phyloP scores from a whole-genome alignment of 768 basidiomycete species.

The Clitopilus hobsonii region DNA sequence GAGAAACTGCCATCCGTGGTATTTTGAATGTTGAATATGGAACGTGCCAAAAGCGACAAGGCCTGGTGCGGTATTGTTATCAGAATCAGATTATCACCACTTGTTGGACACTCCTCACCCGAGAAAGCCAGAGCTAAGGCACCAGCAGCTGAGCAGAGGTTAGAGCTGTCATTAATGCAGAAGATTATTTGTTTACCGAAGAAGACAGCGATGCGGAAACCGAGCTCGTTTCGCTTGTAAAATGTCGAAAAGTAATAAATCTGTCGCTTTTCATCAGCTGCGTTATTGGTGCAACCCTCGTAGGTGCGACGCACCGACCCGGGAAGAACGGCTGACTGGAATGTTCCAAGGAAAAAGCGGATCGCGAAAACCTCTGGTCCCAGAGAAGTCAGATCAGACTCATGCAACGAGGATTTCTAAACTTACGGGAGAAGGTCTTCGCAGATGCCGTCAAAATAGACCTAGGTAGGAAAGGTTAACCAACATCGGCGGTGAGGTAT shows the following conservation, averaged over 20 bases:
- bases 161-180: neutral
- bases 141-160: constrained; percentile 26
- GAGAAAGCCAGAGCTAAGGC: constrained; percentile 45
- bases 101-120: constrained; percentile 15
- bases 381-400: neutral
- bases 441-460: constrained; percentile 40
- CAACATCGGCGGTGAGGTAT: neutral
- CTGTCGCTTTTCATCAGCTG: constrained; percentile 8
- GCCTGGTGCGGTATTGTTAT: constrained; percentile 17
- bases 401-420: neutral
- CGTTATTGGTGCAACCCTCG: neutral
- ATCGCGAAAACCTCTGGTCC: constrained; percentile 40
- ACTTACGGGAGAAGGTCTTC: constrained; percentile 40
- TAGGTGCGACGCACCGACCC: constrained; percentile 25
- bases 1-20: constrained; percentile 47
- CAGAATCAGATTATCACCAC: neutral
- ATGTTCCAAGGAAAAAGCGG: constrained; percentile 44
- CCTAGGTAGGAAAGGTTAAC: constrained; percentile 18
- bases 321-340: constrained; percentile 45
- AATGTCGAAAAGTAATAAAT: constrained; percentile 48
- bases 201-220: constrained; percentile 44
- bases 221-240: constrained; percentile 46
- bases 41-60: constrained; percentile 49
- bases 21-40: constrained; percentile 33
- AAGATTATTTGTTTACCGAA: constrained; percentile 26